A percentile compares a stretch with the other conserved stretches of the same genome.
Conservation (phyloP, 306 rosid species). For the Lathyrus oleraceus region DNA sequence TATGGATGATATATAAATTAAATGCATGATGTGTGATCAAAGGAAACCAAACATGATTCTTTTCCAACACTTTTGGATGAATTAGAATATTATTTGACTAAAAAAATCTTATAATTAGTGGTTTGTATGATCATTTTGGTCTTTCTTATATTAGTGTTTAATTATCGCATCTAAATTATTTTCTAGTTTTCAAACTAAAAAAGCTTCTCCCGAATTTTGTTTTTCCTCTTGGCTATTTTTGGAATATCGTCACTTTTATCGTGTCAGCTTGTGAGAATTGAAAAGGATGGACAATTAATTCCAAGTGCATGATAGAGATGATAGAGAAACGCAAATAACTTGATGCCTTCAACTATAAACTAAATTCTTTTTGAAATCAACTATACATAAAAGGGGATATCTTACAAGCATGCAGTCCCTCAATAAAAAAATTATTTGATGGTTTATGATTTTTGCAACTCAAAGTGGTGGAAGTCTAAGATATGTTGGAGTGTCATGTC, state of each 20-base stretch:
- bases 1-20: neutral
- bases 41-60: neutral
- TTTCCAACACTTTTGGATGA: neutral
- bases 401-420: neutral
- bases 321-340: neutral
- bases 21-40: neutral
- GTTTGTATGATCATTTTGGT: neutral
- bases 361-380: neutral
- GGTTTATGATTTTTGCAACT: neutral
- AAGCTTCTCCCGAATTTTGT: neutral
- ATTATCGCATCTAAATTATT: neutral
- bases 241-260: slow-evolving; percentile 15
- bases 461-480: too few species aligned
- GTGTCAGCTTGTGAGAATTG: neutral
- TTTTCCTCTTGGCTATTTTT: neutral
- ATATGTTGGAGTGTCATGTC: too few species aligned
- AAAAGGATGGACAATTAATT: neutral
- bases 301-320: neutral
- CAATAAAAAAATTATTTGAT: too few species aligned
- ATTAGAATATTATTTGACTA: neutral
- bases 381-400: neutral
- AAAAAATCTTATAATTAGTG: neutral
- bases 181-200: neutral
- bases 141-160: neutral
- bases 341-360: neutral